Evolutionary conservation across 116 monocot species (phyloP), one percentile per base, ranked within the genome.

Genomic region (Dioscorea cayenensis): DNA sequence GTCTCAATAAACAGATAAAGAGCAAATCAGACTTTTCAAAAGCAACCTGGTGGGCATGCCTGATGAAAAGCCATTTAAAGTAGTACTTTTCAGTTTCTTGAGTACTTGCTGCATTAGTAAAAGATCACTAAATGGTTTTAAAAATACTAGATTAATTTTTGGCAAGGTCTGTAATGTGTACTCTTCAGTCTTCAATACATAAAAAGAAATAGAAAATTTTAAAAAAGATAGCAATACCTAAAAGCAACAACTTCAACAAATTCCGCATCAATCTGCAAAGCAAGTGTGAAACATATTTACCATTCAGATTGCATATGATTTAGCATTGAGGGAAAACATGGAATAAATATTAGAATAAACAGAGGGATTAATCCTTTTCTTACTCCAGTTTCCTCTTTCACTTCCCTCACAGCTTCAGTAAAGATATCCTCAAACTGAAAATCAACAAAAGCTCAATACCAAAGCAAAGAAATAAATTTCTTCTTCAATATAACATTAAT

Each of bases 331-430:
- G 0, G 49, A 25, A 22, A 48, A 60, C 19, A 36, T 11, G 12
- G 12, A 43, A 43, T 14, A 68, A 28, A 6, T 50, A 59, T 12
- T 35, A 36, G 52, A 52, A 65, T 1, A 66, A 58, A 65, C 29
- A 19, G n/a, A 55, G 0, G n/a, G 55, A 16, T n/a, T 16, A 1
- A 16, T 16, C 43, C 55, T 35, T 17, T 76, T 58, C 94, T 84
- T 90, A 94, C 94, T 58, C 94, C 94, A 80, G 94, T 94, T 83
- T 94, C 94, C 66, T 94, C 94, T 75, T 90, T 77, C 22, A 94
- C 94, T 63, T 94, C 94, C 79, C 94, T 87, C 22, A 87, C 71
- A 68, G 83, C 94, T 76, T 90, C 94, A 43, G 85, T 60, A 69
- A 77, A 90, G 12, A 94, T 94, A 67, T 94, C 94, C 77, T 94